phyloP scores from a whole-genome alignment of 177 flowering plant genomes.

The Vitis hybrid region DNA sequence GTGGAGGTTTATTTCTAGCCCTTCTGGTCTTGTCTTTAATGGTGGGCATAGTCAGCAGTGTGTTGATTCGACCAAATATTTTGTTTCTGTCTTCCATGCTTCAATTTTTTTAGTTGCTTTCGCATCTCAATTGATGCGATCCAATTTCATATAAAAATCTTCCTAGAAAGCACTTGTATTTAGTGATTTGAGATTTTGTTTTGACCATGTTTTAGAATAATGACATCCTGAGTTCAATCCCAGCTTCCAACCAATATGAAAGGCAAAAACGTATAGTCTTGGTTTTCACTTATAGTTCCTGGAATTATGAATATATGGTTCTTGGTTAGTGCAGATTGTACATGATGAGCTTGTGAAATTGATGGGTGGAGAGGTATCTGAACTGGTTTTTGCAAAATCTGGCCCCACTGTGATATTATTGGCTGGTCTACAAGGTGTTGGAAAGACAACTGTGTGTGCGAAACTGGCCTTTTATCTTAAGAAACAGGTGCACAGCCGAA shows the following conservation, averaged over 20 bases:
- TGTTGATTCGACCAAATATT: not conserved
- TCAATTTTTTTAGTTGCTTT: not conserved
- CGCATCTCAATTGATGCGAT: not conserved
- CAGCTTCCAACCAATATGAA: not conserved
- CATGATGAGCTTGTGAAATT: constrained; percentile 86
- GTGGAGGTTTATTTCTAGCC: not conserved
- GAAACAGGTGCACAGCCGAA: constrained; percentile 58
- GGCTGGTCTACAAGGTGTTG: constrained; percentile 99
- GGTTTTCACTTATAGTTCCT: not conserved
- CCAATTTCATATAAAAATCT: not conserved
- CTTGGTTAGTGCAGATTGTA: constrained; percentile 59
- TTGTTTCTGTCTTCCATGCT: not conserved
- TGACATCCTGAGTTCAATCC: not conserved
- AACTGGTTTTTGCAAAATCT: constrained; percentile 79
- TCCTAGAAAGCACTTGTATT: not conserved
- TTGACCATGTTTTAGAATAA: not conserved
- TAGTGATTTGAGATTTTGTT: not conserved
- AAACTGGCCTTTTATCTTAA: constrained; percentile 89
- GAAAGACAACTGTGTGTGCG: constrained; percentile 96
- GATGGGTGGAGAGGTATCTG: constrained; percentile 99
- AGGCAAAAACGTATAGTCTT: not conserved
- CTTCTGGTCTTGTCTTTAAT: not conserved
- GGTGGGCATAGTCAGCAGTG: too few relatives aligned
- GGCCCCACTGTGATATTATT: constrained; percentile 81
- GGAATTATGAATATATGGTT: not conserved